Evolutionary conservation across 306 rosid genomes (phyloP).

Genomic region (Acacia melanoxylon): DNA sequence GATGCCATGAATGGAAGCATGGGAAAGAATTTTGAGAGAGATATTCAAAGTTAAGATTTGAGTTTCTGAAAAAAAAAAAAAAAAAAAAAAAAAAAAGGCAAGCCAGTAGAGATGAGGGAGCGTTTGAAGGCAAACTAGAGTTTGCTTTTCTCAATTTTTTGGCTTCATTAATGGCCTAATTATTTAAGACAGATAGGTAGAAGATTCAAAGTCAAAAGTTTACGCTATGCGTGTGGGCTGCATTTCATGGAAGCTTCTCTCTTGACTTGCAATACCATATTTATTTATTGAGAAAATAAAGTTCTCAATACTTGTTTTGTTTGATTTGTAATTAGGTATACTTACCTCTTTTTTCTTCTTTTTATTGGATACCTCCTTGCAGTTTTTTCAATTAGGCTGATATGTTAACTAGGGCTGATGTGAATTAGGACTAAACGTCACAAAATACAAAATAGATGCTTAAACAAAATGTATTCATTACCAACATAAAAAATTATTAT

Average conservation of each 20-base stretch:
- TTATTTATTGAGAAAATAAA: too few species aligned
- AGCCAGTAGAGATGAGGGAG: background rate
- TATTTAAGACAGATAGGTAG: background rate
- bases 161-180: background rate
- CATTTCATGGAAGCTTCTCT: background rate
- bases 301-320: too few species aligned
- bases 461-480: too few species aligned
- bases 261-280: background rate
- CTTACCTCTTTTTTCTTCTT: too few species aligned
- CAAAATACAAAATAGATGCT: too few species aligned
- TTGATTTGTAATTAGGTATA: too few species aligned
- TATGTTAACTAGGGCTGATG: too few species aligned
- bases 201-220: background rate
- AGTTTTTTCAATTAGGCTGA: too few species aligned
- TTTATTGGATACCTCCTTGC: too few species aligned
- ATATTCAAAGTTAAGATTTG: background rate
- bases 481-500: too few species aligned
- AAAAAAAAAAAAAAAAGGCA: too few species aligned
- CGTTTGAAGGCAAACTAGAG: background rate
- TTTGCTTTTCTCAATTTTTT: background rate
- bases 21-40: background rate
- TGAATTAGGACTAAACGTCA: too few species aligned
- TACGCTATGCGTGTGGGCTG: background rate
- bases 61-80: background rate
- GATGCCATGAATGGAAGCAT: slow-evolving; percentile 8